Percentiles rank a stretch among this genome's conserved stretches.
These are phyloP conservation scores for Colletotrichum costaricense DNA, from an alignment of 2,329 filamentous ascomycete genomes.

Conservation along the genomic window DNA sequence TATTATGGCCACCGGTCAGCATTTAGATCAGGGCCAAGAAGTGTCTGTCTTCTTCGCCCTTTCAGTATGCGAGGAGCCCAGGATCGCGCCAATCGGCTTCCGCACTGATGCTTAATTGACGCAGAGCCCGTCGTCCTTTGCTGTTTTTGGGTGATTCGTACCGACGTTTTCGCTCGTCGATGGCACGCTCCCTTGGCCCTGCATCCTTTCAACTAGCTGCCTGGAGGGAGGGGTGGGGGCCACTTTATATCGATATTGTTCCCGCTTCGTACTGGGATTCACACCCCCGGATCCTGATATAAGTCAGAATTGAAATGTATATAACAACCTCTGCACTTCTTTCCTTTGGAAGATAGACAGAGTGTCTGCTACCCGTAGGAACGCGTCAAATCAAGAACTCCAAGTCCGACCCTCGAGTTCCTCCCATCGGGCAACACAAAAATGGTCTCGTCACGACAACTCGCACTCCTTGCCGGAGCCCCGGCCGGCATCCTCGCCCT, in stretches of 20 bases:
- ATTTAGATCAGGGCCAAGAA: neutral
- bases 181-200: neutral
- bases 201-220: neutral
- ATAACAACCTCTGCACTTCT: neutral
- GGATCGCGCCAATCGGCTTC: neutral
- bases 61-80: neutral
- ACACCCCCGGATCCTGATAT: neutral
- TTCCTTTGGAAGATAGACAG: neutral
- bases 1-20: neutral
- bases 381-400: too few species aligned
- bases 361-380: neutral
- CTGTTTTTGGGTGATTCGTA: neutral
- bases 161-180: neutral
- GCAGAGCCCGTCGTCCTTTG: neutral
- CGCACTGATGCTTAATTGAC: neutral
- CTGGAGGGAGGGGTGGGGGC: neutral
- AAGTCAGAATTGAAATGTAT: neutral
- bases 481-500: constrained; percentile 18
- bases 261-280: neutral
- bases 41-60: neutral
- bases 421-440: constrained; percentile 28
- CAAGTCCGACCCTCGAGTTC: neutral
- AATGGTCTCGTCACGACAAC: neutral
- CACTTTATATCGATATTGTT: neutral
- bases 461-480: constrained; percentile 12